phyloP scores from a whole-genome alignment of 768 basidiomycete species.

The Tylopilus balloui region DNA sequence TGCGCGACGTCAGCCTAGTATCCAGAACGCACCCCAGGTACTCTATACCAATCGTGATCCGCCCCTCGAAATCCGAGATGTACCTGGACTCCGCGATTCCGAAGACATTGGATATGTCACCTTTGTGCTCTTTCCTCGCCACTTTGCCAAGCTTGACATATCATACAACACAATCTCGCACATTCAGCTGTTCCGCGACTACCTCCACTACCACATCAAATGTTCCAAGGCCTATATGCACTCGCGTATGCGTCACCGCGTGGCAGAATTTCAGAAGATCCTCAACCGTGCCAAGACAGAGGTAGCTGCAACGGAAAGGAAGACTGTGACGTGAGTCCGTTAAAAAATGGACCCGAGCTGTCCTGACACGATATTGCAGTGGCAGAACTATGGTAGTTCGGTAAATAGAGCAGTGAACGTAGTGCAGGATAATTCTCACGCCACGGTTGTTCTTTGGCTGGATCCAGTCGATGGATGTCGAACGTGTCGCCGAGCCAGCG shows the following conservation, averaged over 20 bases:
- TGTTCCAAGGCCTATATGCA: conserved; percentile 99
- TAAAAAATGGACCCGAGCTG: neutral
- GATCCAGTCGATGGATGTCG: conserved; percentile 20
- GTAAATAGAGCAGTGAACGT: conserved; percentile 25
- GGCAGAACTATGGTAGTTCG: conserved; percentile 56
- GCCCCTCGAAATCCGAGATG: conserved; percentile 90
- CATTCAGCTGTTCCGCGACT: conserved; percentile 95
- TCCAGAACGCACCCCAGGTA: conserved; percentile 97
- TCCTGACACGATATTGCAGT: conserved; percentile 32
- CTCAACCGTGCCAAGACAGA: conserved; percentile 96
- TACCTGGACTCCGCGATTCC: conserved; percentile 72
- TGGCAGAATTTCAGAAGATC: conserved; percentile 93
- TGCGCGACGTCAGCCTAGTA: conserved; percentile 86
- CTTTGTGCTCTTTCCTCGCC: conserved; percentile 95
- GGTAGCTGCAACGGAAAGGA: conserved; percentile 72
- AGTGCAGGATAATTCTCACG: conserved; percentile 17
- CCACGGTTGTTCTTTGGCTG: conserved; percentile 3
- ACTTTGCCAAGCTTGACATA: conserved; percentile 69
- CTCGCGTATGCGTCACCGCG: conserved; percentile 90
- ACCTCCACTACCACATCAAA: conserved; percentile 99
- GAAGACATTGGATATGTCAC: conserved; percentile 97
- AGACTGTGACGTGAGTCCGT: conserved; percentile 74
- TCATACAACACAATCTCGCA: conserved; percentile 85
- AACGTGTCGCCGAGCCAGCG: neutral
- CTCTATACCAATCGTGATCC: conserved; percentile 93